Base-by-base conservation (phyloP, 2,329 filamentous ascomycete species). In the Xylaria arbuscula region DNA sequence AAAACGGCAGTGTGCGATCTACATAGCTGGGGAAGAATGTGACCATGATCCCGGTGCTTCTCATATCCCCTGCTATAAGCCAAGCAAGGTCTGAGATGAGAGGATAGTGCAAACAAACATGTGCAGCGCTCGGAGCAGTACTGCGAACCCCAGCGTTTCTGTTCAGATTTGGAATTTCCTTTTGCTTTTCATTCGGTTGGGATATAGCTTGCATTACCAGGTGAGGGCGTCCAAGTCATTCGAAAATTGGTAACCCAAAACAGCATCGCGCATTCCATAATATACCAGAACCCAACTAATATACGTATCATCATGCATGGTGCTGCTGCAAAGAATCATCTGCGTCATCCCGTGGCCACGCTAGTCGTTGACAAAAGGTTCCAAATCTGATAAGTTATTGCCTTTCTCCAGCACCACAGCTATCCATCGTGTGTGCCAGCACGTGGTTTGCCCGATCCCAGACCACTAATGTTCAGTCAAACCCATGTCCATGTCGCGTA, bases 151-250 rank as follows among this genome's bases (percentile, higher is more conserved):
- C 24, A 40, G 42, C 40, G 40, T 64, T 60, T 50, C 40, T 17
- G 19, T 54, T 50, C 40, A 28, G 38, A 58, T 68, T 40, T 69
- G 67, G 72, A 74, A 76, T 75, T 75, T 76, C 62, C 71, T 75
- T 75, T 74, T 73, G 63, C 68, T 68, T 64, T 60, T 62, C 7
- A 15, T 38, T 34, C 34, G 66, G 47, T 59, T 58, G 17, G 69
- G 67, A 59, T 64, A 55, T 56, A 55, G 67, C 59, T 62, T 69
- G 61, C 53, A 57, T 56, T 68, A 64, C 68, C 67, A 69, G 72
- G 72, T 71, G 73, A 75, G 70, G 72, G 64, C 70, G 72, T 69
- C 70, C 72, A 71, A 72, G 70, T 70, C 32, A 72, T 71, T 48
- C 64, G 67, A 66, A 66, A 72, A 72, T 67, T 36, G 38, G 51